These are phyloP conservation scores for Aspergillus uvarum DNA, from an alignment of 2,329 filamentous ascomycete genomes.

Conservation along the genomic window DNA sequence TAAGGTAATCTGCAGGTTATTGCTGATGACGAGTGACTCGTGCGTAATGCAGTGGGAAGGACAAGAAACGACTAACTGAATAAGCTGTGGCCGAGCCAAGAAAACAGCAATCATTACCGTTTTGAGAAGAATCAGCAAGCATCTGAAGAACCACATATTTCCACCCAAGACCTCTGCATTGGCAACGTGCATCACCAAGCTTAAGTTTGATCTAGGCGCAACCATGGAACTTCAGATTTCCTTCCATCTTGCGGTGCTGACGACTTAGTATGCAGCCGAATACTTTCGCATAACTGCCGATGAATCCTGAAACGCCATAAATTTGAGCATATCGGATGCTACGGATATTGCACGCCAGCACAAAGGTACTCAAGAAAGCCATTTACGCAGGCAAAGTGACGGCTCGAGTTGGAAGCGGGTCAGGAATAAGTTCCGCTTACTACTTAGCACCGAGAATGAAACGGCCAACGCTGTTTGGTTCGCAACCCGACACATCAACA, in stretches of 20 bases:
- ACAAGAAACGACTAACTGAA: constrained; percentile 1
- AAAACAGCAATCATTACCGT: background rate
- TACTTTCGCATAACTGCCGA: background rate
- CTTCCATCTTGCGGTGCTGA: too few species aligned
- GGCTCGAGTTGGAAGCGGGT: background rate
- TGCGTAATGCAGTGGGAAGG: background rate
- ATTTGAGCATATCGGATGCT: background rate
- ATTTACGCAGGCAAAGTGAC: background rate
- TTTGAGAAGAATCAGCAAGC: background rate
- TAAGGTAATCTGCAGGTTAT: background rate
- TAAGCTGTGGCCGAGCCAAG: background rate
- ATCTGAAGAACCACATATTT: background rate
- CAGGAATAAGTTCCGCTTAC: background rate
- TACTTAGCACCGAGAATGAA: background rate
- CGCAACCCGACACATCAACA: background rate
- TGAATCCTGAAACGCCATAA: background rate
- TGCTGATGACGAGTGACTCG: background rate
- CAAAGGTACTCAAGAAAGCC: background rate
- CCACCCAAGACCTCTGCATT: background rate
- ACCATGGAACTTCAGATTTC: background rate
- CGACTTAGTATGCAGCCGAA: background rate
- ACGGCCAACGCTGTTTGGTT: background rate
- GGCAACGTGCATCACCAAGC: background rate
- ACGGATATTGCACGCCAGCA: background rate
- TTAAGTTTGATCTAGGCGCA: background rate